Percentiles rank a stretch among this genome's conserved stretches.
These are phyloP conservation scores for Auricularia cornea DNA, from an alignment of 768 basidiomycete genomes.

Conservation along the genomic window DNA sequence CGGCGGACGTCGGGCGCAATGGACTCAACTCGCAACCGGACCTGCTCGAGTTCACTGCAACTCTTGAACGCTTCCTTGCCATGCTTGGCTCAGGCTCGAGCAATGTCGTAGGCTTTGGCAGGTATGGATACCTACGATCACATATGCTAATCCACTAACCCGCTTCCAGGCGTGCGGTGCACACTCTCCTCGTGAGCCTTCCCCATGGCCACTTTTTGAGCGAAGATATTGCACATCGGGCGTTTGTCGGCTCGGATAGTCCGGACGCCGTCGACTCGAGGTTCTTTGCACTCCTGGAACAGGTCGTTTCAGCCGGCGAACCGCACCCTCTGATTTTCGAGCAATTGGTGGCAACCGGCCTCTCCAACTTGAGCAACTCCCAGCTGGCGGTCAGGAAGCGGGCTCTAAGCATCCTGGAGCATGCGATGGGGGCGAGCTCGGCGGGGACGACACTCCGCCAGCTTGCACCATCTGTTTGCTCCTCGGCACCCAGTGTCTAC, in stretches of 20 bases:
- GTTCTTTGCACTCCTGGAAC: conserved; percentile 74
- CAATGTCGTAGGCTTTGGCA: conserved; percentile 47
- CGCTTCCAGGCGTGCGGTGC: conserved; percentile 60
- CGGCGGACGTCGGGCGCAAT: neutral
- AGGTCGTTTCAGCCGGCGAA: conserved; percentile 49
- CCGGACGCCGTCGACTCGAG: conserved; percentile 47
- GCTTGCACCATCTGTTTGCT: conserved; percentile 66
- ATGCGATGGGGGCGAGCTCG: conserved; percentile 57
- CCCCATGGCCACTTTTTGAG: conserved; percentile 48
- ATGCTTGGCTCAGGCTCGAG: conserved; percentile 55
- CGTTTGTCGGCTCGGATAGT: conserved; percentile 51
- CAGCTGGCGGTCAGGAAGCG: conserved; percentile 53
- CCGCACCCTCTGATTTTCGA: conserved; percentile 59
- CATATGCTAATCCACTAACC: conserved; percentile 7
- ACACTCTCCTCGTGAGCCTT: conserved; percentile 53
- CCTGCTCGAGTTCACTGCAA: conserved; percentile 42
- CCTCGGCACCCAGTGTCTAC: conserved; percentile 66
- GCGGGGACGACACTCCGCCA: conserved; percentile 61
- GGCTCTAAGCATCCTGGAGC: conserved; percentile 71
- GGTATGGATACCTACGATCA: conserved; percentile 38
- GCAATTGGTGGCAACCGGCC: conserved; percentile 66
- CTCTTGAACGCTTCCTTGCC: conserved; percentile 60
- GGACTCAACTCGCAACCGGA: conserved; percentile 23
- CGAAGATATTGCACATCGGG: conserved; percentile 57
- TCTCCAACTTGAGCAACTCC: conserved; percentile 79